Base-by-base conservation (phyloP, 768 basidiomycete species). In the Collybia nuda region DNA sequence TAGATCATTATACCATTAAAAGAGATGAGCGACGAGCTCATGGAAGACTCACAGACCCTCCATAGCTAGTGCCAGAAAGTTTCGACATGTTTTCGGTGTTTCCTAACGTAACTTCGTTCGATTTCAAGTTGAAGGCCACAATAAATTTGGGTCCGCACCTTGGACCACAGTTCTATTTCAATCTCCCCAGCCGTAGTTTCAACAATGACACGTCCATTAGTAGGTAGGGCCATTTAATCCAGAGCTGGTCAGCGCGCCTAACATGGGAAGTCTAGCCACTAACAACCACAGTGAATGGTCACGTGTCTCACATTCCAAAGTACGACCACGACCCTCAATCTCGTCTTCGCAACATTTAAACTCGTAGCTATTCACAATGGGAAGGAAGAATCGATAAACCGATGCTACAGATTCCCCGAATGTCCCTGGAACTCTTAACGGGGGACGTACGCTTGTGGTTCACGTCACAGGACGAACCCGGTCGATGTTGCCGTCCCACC, bases 161-260 rank as follows among this genome's bases (percentile, higher is more conserved):
- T 96, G 14, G 93, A 84, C 93, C 93, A 98, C 46, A 96, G 74
- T 62, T 97, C 94, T 21, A 97, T 84, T 58, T 96, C 86, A 19
- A 88, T 78, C 70, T 95, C 86, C 51, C 93, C 94, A 11, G 78
- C 88, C 1, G 93, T 95, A 0, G 94, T 97, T 44, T 93, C 85
- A 44, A 98, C 71, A 35, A 96, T 84, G 36, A 96, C 89, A 51
- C 90, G 84, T 40, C 92, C 94, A 52, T 84, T 78, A 2, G 93
- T 94, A 18, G 92, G 90, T 26, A 93, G 77, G 28, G 89, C 86
- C 91, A 93, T 92, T 32, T 32, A 9, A 3, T 32, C 12, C 32
- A 32, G 14, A 32, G 32, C 14, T 32, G 9, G 32, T 32, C 14
- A 32, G 32, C 32, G 9, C 18, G 8, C 6, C 39, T 14, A 40